Evolutionary conservation across 2,329 filamentous ascomycete genomes (phyloP).

Genomic region (Elsinoe fawcettii): DNA sequence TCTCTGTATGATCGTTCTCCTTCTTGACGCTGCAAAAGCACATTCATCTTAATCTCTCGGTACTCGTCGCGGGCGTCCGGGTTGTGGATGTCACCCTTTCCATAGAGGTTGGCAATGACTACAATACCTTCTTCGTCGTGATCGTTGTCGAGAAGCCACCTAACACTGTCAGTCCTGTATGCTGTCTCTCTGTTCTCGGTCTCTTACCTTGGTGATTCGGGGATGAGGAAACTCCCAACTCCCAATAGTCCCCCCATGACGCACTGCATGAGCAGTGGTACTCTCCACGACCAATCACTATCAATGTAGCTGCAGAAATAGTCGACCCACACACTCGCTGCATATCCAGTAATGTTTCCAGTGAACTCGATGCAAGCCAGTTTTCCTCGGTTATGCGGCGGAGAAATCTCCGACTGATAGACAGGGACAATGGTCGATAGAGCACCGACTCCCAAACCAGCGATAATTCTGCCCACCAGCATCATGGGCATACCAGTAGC

Average conservation of each 20-base stretch:
- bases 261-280: slow-evolving; percentile 87
- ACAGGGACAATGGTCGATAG: slow-evolving; percentile 46
- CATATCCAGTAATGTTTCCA: slow-evolving; percentile 92
- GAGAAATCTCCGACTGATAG: slow-evolving; percentile 58
- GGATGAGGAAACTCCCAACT: slow-evolving; percentile 81
- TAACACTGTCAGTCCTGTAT: slow-evolving; percentile 30
- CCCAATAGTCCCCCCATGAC: slow-evolving; percentile 84
- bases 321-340: slow-evolving; percentile 96
- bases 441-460: slow-evolving; percentile 44
- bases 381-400: slow-evolving; percentile 90
- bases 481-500: slow-evolving; percentile 84
- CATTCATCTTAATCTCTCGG: slow-evolving; percentile 97
- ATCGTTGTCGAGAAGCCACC: slow-evolving; percentile 96
- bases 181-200: slow-evolving; percentile 1
- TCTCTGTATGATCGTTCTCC: slow-evolving; percentile 85
- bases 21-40: slow-evolving; percentile 86
- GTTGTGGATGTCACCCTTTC: slow-evolving; percentile 90
- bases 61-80: slow-evolving; percentile 89
- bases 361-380: slow-evolving; percentile 97
- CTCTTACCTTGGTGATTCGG: slow-evolving; percentile 80
- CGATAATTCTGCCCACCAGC: slow-evolving; percentile 47
- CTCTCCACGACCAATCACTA: slow-evolving; percentile 77
- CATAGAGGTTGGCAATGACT: slow-evolving; percentile 95
- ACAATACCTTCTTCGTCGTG: slow-evolving; percentile 97
- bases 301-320: slow-evolving; percentile 92